Conservation (phyloP, 805 yeast genomes). For the Sungouiella blattae region DNA sequence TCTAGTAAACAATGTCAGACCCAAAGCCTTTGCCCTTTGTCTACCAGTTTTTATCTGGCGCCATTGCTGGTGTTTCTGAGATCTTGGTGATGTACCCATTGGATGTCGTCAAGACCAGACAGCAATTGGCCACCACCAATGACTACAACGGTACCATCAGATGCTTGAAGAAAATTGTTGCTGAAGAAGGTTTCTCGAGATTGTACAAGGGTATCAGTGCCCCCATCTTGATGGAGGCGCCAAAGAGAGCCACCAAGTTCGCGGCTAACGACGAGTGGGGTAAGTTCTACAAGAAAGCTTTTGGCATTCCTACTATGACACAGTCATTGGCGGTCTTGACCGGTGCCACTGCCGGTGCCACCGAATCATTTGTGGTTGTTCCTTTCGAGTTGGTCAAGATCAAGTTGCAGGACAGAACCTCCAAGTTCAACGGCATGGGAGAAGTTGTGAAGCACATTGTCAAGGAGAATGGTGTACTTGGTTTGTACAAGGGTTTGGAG, state of each 20-base stretch:
- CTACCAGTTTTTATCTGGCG: slow-evolving; percentile 91
- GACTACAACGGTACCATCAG: slow-evolving; percentile 83
- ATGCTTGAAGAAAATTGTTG: slow-evolving; percentile 78
- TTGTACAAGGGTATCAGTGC: slow-evolving; percentile 93
- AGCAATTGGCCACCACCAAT: slow-evolving; percentile 65
- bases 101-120: slow-evolving; percentile 95
- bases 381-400: slow-evolving; percentile 97
- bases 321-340: slow-evolving; percentile 85
- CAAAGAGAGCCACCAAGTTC: slow-evolving; percentile 97
- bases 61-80: slow-evolving; percentile 94
- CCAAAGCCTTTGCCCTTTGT: slow-evolving; percentile 64
- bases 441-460: slow-evolving; percentile 77
- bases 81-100: slow-evolving; percentile 93
- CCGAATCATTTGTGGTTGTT: slow-evolving; percentile 93
- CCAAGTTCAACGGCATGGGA: slow-evolving; percentile 77
- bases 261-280: slow-evolving; percentile 99
- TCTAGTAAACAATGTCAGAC: slow-evolving; percentile 20
- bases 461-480: slow-evolving; percentile 70
- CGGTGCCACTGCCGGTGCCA: slow-evolving; percentile 98
- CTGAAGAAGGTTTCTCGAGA: slow-evolving; percentile 78
- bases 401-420: slow-evolving; percentile 83
- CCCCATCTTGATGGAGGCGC: slow-evolving; percentile 98
- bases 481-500: slow-evolving; percentile 92
- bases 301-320: slow-evolving; percentile 66
- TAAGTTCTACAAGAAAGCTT: slow-evolving; percentile 65